phyloP scores from a whole-genome alignment of 2,329 filamentous ascomycete species.

The Byssochlamys sp. region DNA sequence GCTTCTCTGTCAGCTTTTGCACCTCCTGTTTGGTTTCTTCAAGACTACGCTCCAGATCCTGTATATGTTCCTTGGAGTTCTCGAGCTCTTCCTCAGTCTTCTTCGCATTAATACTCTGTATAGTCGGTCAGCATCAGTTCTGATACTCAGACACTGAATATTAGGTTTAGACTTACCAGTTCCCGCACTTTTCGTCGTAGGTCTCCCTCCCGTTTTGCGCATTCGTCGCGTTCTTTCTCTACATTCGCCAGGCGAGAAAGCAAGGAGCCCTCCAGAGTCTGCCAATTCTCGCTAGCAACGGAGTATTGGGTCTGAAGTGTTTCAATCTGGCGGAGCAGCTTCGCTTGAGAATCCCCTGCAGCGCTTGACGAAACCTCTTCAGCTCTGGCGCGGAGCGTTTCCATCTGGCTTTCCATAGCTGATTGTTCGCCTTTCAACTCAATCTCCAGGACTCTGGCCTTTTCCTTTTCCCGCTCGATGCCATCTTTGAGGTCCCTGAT shows the following conservation, averaged over 20 bases:
- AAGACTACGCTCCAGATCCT: constrained; percentile 45
- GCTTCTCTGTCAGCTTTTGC: constrained; percentile 33
- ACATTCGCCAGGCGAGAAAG: constrained; percentile 65
- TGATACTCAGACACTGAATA: not conserved
- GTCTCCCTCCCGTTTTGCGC: constrained; percentile 71
- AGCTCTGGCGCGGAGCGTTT: constrained; percentile 71
- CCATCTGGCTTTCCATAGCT: constrained; percentile 76
- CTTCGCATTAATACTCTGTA: constrained; percentile 55
- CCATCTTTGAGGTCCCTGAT: constrained; percentile 64
- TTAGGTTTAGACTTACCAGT: constrained; percentile 46
- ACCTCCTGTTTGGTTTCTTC: constrained; percentile 56
- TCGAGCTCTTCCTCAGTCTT: constrained; percentile 77
- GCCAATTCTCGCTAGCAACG: constrained; percentile 92
- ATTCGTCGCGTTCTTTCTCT: constrained; percentile 86
- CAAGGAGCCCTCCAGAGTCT: constrained; percentile 82
- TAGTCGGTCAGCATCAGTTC: constrained; percentile 16
- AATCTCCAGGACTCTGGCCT: constrained; percentile 56
- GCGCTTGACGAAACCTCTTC: constrained; percentile 82
- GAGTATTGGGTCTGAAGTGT: constrained; percentile 91
- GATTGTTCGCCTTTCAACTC: constrained; percentile 72
- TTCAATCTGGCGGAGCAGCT: constrained; percentile 85
- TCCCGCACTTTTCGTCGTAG: constrained; percentile 84
- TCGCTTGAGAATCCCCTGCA: constrained; percentile 74
- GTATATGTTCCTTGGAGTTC: constrained; percentile 39
- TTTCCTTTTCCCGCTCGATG: constrained; percentile 62